phyloP scores from a whole-genome alignment of 208 protist genomes.

The Zelonia costaricensis region DNA sequence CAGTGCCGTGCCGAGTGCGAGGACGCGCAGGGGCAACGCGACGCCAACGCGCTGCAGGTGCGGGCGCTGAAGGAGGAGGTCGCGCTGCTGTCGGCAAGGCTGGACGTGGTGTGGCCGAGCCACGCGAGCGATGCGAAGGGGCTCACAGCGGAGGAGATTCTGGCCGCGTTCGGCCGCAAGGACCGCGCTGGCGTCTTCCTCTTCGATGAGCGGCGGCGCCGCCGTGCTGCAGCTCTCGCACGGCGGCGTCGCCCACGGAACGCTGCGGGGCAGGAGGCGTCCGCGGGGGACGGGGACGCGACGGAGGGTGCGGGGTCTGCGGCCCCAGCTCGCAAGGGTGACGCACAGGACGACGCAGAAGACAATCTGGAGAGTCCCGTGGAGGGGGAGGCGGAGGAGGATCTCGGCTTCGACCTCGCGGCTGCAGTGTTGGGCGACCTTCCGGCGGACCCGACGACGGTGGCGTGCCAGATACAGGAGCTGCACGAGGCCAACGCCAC shows the following conservation, averaged over 20 bases:
- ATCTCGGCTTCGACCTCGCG: constrained; percentile 24
- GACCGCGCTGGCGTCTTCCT: constrained; percentile 27
- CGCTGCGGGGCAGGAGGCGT: background rate
- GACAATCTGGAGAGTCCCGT: background rate
- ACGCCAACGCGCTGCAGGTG: constrained; percentile 49
- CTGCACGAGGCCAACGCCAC: constrained; percentile 80
- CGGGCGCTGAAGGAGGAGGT: constrained; percentile 44
- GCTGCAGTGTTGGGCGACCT: constrained; percentile 19
- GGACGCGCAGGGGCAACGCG: constrained; percentile 74
- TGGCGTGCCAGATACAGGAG: constrained; percentile 66
- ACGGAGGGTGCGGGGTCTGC: background rate
- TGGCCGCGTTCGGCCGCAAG: constrained; percentile 50
- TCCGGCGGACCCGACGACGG: constrained; percentile 32
- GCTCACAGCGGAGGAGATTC: constrained; percentile 67
- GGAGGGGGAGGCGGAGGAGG: constrained; percentile 6
- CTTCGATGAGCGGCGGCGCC: constrained; percentile 28
- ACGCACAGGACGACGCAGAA: background rate
- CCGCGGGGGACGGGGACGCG: background rate
- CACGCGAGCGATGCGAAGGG: constrained; percentile 66
- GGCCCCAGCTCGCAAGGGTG: too few relatives aligned
- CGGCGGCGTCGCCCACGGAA: background rate
- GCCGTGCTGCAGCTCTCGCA: constrained; percentile 2
- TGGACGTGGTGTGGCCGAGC: constrained; percentile 84
- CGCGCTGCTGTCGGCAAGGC: constrained; percentile 62
- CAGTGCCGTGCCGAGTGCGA: constrained; percentile 86